Evolutionary conservation across 2,329 filamentous ascomycete species (phyloP).

Genomic region (Colletotrichum higginsianum): DNA sequence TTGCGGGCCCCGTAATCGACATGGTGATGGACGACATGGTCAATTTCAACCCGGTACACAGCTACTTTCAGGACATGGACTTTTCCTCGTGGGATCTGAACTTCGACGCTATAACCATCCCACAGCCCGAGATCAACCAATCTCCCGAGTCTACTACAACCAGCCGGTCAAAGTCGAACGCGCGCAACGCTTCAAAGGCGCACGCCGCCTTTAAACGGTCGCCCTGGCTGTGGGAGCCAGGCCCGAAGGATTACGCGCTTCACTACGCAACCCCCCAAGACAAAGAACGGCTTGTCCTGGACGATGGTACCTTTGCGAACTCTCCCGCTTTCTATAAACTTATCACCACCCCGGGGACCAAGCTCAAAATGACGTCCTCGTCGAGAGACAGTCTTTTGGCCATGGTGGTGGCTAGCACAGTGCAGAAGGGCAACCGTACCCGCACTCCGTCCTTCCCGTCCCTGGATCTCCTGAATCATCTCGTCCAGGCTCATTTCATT

Average conservation of each 20-base stretch:
- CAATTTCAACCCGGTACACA: slow-evolving; percentile 49
- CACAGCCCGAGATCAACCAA: slow-evolving; percentile 47
- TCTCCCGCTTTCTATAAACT: slow-evolving; percentile 36
- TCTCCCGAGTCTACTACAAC: slow-evolving; percentile 49
- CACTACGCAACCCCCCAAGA: slow-evolving; percentile 31
- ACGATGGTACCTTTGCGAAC: slow-evolving; percentile 32
- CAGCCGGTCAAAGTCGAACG: slow-evolving; percentile 43
- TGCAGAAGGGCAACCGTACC: slow-evolving; percentile 45
- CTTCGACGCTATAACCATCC: slow-evolving; percentile 49
- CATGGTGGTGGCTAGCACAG: slow-evolving; percentile 49
- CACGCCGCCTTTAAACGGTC: slow-evolving; percentile 53
- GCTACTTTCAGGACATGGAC: slow-evolving; percentile 51
- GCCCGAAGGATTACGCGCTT: slow-evolving; percentile 47
- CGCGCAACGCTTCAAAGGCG: slow-evolving; percentile 47
- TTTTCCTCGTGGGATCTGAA: slow-evolving; percentile 52
- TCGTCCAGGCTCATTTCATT: slow-evolving; percentile 55
- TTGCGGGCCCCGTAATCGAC: slow-evolving; percentile 33
- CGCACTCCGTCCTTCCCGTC: slow-evolving; percentile 57
- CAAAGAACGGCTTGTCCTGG: slow-evolving; percentile 33
- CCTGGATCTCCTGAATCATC: slow-evolving; percentile 54
- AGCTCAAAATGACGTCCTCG: slow-evolving; percentile 44
- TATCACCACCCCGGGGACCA: slow-evolving; percentile 32
- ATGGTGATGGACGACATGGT: slow-evolving; percentile 42
- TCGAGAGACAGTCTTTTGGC: slow-evolving; percentile 50
- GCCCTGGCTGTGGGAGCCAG: slow-evolving; percentile 53